These are phyloP conservation scores for Biscogniauxia sp. DNA, from an alignment of 2,329 filamentous ascomycete genomes.

Conservation along the genomic window DNA sequence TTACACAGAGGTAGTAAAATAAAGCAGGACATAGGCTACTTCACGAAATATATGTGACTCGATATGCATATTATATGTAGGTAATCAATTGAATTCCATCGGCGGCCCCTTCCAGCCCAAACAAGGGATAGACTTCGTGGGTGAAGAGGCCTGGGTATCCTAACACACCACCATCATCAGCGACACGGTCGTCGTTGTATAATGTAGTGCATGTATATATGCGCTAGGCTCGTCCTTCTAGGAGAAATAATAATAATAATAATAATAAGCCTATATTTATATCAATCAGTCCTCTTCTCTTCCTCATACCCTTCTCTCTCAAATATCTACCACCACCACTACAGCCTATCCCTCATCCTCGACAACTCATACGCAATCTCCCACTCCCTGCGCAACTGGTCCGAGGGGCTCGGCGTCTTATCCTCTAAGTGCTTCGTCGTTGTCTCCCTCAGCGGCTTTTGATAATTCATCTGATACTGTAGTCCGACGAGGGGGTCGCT, in stretches of 20 bases:
- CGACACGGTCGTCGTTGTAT: too few species aligned
- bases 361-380: constrained; percentile 27
- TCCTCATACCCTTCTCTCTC: too few species aligned
- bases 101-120: too few species aligned
- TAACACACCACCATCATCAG: background rate
- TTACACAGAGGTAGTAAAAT: too few species aligned
- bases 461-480: constrained; percentile 18
- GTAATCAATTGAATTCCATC: too few species aligned
- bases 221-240: background rate
- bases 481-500: constrained; percentile 28
- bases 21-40: too few species aligned
- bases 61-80: too few species aligned
- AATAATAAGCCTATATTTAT: background rate
- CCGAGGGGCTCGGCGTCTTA: constrained; percentile 32
- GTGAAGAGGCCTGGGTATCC: background rate
- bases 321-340: background rate
- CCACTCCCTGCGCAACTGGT: constrained; percentile 28
- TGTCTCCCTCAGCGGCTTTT: constrained; percentile 9
- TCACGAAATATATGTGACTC: too few species aligned
- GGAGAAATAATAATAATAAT: background rate
- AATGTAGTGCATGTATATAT: too few species aligned
- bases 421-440: constrained; percentile 14
- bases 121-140: too few species aligned
- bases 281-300: too few species aligned
- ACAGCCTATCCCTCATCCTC: constrained; percentile 8